Evolutionary conservation across 2,329 filamentous ascomycete genomes (phyloP).

Genomic region (Acephala macrosclerotiorum): DNA sequence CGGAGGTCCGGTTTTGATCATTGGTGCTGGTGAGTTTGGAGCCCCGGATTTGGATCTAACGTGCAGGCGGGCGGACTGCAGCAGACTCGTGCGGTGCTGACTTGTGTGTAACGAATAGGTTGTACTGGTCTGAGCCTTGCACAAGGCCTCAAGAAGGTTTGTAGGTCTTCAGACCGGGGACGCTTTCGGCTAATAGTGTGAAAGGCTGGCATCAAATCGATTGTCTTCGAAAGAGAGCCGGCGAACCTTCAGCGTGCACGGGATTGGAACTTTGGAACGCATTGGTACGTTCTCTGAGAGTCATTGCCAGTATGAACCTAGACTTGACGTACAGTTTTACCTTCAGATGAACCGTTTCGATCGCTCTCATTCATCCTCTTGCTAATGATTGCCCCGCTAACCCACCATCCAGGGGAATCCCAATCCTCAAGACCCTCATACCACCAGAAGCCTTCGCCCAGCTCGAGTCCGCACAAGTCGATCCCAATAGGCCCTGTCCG

Average conservation of each 20-base stretch:
- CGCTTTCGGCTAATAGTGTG: background rate
- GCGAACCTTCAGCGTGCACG: slow-evolving; percentile 11
- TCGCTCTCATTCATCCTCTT: background rate
- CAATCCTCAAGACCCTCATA: slow-evolving; percentile 11
- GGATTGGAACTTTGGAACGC: slow-evolving; percentile 13
- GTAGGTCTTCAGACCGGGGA: background rate
- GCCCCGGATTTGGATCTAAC: background rate
- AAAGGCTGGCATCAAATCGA: background rate
- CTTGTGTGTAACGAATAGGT: slow-evolving; percentile 17
- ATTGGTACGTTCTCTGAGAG: background rate
- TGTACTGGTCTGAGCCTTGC: slow-evolving; percentile 12
- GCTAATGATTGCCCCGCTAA: background rate
- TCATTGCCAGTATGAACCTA: background rate
- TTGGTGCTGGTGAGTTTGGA: slow-evolving; percentile 13
- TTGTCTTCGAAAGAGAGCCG: slow-evolving; percentile 13
- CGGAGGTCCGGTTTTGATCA: slow-evolving; percentile 7
- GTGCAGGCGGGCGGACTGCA: background rate
- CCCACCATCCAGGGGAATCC: slow-evolving; percentile 2
- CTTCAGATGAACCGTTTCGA: background rate
- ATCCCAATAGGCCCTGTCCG: slow-evolving; percentile 17
- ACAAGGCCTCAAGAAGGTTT: slow-evolving; percentile 13
- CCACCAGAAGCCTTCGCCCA: slow-evolving; percentile 11
- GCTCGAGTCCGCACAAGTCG: slow-evolving; percentile 12
- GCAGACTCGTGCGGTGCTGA: background rate
- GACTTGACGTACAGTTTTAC: too few relatives aligned